Evolutionary conservation across 2,329 filamentous ascomycete genomes (phyloP).

Genomic region (Aaosphaeria arxii): DNA sequence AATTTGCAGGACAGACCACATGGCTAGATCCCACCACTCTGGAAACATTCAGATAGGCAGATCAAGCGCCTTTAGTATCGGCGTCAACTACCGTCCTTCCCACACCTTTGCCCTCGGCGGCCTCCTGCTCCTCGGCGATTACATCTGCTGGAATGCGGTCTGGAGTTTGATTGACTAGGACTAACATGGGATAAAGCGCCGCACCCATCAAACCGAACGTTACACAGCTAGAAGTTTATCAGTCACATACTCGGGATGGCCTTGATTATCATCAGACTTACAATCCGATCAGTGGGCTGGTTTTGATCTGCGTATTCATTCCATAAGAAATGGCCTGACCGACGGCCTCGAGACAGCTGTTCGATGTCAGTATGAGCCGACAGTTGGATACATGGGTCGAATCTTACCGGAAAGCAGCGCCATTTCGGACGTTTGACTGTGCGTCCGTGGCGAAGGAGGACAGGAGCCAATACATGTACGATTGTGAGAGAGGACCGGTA

Average conservation of each 20-base stretch:
- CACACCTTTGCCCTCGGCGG: no score
- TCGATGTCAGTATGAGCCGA: slow-evolving; percentile 5
- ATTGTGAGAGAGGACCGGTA: slow-evolving; percentile 34
- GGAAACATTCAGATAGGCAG: no score
- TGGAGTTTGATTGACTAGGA: slow-evolving; percentile 28
- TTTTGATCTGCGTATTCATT: slow-evolving; percentile 29
- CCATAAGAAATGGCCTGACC: slow-evolving; percentile 27
- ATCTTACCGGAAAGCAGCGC: slow-evolving; percentile 4
- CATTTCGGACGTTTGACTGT: slow-evolving; percentile 22
- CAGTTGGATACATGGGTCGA: background rate
- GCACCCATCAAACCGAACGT: slow-evolving; percentile 31
- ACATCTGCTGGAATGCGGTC: slow-evolving; percentile 32
- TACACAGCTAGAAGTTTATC: slow-evolving; percentile 13
- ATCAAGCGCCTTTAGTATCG: no score
- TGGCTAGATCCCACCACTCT: no score
- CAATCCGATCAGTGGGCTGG: slow-evolving; percentile 23
- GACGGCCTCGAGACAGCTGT: slow-evolving; percentile 24
- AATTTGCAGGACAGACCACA: no score
- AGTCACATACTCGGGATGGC: background rate
- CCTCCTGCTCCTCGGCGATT: slow-evolving; percentile 20
- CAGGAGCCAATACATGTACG: slow-evolving; percentile 32
- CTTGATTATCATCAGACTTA: background rate
- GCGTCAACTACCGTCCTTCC: no score
- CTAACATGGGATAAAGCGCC: slow-evolving; percentile 28
- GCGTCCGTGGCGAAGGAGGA: slow-evolving; percentile 27